Percentiles rank a stretch among this genome's conserved stretches.
Evolutionary conservation across 192 early-diverging fungal genomes (phyloP).

Genomic region (Neocallimastix lanati): DNA sequence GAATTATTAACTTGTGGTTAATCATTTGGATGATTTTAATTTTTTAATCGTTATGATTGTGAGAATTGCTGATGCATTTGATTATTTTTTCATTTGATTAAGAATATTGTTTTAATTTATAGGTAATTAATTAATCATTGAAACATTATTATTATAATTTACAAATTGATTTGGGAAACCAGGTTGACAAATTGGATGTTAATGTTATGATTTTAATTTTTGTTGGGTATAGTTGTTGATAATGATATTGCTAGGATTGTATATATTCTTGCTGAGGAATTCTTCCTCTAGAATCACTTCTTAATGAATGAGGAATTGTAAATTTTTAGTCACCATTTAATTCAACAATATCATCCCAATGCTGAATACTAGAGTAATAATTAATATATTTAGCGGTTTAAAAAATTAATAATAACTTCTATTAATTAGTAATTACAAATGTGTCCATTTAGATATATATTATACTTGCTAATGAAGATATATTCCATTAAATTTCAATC

Average conservation of each 20-base stretch:
- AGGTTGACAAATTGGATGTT: neutral
- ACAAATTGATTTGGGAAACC: neutral
- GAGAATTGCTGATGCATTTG: too few relatives aligned
- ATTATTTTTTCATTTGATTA: neutral
- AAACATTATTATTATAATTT: neutral
- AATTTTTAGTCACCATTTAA: neutral
- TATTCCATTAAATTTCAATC: too few relatives aligned
- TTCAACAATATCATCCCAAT: neutral
- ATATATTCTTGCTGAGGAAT: too few relatives aligned
- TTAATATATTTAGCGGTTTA: neutral
- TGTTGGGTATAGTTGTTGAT: neutral
- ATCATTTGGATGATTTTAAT: too few relatives aligned
- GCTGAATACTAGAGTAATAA: neutral
- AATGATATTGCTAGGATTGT: too few relatives aligned
- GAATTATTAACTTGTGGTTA: too few relatives aligned
- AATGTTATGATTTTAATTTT: too few relatives aligned
- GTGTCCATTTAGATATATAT: too few relatives aligned
- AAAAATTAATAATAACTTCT: too few relatives aligned
- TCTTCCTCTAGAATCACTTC: neutral
- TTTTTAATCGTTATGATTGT: too few relatives aligned
- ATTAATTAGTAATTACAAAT: too few relatives aligned
- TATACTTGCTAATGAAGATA: too few relatives aligned
- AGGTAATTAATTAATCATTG: neutral
- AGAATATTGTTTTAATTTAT: neutral
- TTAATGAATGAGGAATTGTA: neutral